Percentiles rank a stretch among this genome's conserved stretches.
These are phyloP conservation scores for Kwoniella europaea DNA, from an alignment of 768 basidiomycete species.

Conservation along the genomic window DNA sequence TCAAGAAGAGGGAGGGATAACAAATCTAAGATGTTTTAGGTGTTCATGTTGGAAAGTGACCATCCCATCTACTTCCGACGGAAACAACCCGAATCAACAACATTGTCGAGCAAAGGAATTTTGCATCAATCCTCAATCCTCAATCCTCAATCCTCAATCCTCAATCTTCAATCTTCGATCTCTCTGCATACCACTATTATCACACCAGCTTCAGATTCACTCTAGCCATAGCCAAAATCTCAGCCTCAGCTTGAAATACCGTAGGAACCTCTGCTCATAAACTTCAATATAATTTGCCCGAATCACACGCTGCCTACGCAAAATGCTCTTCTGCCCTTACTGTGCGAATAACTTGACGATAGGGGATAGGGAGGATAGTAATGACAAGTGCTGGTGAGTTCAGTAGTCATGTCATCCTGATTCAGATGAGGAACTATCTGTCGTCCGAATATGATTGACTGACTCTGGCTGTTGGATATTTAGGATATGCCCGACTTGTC, in stretches of 20 bases:
- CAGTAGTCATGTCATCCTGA: slow-evolving; percentile 55
- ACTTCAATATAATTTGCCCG: too few relatives aligned
- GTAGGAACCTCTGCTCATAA: too few relatives aligned
- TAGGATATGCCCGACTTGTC: slow-evolving; percentile 76
- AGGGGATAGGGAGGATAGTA: slow-evolving; percentile 47
- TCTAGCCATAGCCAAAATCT: too few relatives aligned
- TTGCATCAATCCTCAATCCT: background rate
- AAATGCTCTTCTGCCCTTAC: slow-evolving; percentile 92
- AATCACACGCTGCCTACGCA: slow-evolving; percentile 1
- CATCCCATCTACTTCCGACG: slow-evolving; percentile 1
- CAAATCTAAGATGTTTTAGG: background rate
- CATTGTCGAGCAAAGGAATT: background rate
- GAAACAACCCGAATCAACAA: slow-evolving; percentile 1
- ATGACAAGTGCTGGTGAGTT: slow-evolving; percentile 53
- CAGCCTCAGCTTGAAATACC: too few relatives aligned
- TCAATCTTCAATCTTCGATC: too few relatives aligned
- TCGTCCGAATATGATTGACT: too few relatives aligned
- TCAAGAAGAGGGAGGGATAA: background rate
- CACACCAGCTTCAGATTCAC: too few relatives aligned
- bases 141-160: too few relatives aligned
- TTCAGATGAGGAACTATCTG: too few relatives aligned
- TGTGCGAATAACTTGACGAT: slow-evolving; percentile 72
- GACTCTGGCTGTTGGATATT: slow-evolving; percentile 63
- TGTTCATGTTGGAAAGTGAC: background rate
- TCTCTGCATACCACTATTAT: too few relatives aligned